Percentiles rank a stretch among this genome's conserved stretches.
Evolutionary conservation across 2,329 filamentous ascomycete genomes (phyloP).

Genomic region (Ceratocystis harringtonii): DNA sequence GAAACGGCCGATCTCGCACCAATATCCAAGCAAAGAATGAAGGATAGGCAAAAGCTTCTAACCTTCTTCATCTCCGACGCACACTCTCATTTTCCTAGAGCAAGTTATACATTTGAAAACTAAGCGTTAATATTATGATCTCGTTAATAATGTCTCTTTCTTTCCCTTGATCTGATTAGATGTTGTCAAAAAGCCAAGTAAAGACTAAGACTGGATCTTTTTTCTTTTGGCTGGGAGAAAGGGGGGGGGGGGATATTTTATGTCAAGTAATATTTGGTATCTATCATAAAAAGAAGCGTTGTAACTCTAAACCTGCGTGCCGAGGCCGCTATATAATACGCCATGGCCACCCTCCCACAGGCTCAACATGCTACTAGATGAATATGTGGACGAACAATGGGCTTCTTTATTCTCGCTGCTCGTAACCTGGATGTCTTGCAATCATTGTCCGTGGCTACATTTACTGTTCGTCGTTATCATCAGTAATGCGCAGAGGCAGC

Average conservation of each 20-base stretch:
- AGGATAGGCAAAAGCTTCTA: neutral
- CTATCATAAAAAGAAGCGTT: neutral
- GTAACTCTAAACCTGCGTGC: neutral
- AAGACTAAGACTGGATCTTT: neutral
- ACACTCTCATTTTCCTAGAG: neutral
- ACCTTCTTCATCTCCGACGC: neutral
- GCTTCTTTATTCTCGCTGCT: too few relatives aligned
- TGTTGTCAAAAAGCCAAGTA: neutral
- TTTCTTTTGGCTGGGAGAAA: neutral
- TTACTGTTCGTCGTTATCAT: too few relatives aligned
- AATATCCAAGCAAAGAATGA: neutral
- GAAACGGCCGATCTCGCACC: neutral
- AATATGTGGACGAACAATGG: too few relatives aligned
- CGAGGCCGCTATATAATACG: neutral
- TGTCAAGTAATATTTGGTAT: neutral
- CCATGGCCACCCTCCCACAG: neutral
- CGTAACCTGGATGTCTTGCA: too few relatives aligned
- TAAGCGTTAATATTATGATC: neutral
- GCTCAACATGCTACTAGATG: neutral
- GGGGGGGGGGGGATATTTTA: too few relatives aligned
- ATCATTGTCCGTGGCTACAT: too few relatives aligned
- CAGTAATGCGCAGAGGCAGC: neutral
- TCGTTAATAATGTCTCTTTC: neutral
- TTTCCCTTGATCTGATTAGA: conserved; percentile 2
- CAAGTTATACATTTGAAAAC: neutral